Conservation (phyloP, 2,329 filamentous ascomycete species). For the Elsinoe arachidis region DNA sequence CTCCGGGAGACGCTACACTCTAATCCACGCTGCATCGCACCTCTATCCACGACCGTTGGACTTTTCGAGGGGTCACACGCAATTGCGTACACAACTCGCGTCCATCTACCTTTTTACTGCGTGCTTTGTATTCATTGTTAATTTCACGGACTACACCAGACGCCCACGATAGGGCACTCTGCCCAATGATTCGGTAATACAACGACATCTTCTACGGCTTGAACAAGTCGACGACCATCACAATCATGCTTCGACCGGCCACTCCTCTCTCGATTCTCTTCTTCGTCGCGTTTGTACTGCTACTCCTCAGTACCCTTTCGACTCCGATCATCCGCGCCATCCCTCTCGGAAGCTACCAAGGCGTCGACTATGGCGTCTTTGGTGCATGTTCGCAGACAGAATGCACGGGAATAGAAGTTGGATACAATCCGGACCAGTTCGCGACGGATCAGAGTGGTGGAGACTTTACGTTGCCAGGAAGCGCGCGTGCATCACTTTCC, state of each 20-base stretch:
- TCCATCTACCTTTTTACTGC: neutral
- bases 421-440: slow-evolving; percentile 58
- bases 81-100: slow-evolving; percentile 5
- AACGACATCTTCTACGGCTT: neutral
- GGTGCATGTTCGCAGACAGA: slow-evolving; percentile 62
- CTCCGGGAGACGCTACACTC: neutral
- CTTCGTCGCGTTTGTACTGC: slow-evolving; percentile 71
- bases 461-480: slow-evolving; percentile 58
- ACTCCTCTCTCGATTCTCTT: slow-evolving; percentile 84
- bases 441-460: slow-evolving; percentile 37
- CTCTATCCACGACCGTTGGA: slow-evolving; percentile 4
- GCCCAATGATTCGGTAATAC: slow-evolving; percentile 4
- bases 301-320: slow-evolving; percentile 82
- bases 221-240: neutral
- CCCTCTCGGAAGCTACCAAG: slow-evolving; percentile 67
- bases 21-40: neutral
- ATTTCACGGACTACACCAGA: neutral
- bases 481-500: slow-evolving; percentile 61
- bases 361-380: slow-evolving; percentile 83
- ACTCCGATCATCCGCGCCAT: slow-evolving; percentile 82
- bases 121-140: neutral
- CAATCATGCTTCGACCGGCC: slow-evolving; percentile 77
- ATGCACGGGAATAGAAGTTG: slow-evolving; percentile 70
- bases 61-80: slow-evolving; percentile 8
- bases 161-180: slow-evolving; percentile 8